Conservation (phyloP, 345 rosid genomes). For the Eucalyptus melliodora region DNA sequence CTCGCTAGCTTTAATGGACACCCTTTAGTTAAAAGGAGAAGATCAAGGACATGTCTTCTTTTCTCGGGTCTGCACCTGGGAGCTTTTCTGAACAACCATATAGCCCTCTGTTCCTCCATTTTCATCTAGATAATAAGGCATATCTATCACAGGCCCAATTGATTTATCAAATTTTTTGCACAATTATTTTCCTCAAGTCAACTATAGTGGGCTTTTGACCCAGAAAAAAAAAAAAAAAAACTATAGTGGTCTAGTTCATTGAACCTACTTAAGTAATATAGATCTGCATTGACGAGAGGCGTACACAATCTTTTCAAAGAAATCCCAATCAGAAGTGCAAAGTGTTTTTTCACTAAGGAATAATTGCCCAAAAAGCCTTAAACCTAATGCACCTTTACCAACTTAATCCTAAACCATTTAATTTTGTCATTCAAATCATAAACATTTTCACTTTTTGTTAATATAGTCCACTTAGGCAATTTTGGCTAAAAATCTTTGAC, state of each 20-base stretch:
- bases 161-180: not conserved
- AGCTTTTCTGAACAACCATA: not conserved
- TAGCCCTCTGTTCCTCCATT: not conserved
- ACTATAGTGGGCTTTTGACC: not conserved
- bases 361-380: not conserved
- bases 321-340: not conserved
- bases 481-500: not conserved
- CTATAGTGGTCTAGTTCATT: not conserved
- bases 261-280: not conserved
- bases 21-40: not conserved
- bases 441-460: not conserved
- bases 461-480: too few species aligned
- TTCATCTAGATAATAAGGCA: not conserved
- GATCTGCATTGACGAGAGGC: not conserved
- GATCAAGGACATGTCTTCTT: not conserved
- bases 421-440: too few species aligned
- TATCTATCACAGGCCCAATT: not conserved
- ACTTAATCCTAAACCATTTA: not conserved
- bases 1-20: not conserved
- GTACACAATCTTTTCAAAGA: not conserved
- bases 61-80: not conserved
- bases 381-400: not conserved
- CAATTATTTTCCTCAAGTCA: not conserved
- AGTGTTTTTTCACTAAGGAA: not conserved
- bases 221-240: not conserved